These are phyloP conservation scores for Letharia lupina DNA, from an alignment of 495 filamentous ascomycete genomes.

Conservation along the genomic window DNA sequence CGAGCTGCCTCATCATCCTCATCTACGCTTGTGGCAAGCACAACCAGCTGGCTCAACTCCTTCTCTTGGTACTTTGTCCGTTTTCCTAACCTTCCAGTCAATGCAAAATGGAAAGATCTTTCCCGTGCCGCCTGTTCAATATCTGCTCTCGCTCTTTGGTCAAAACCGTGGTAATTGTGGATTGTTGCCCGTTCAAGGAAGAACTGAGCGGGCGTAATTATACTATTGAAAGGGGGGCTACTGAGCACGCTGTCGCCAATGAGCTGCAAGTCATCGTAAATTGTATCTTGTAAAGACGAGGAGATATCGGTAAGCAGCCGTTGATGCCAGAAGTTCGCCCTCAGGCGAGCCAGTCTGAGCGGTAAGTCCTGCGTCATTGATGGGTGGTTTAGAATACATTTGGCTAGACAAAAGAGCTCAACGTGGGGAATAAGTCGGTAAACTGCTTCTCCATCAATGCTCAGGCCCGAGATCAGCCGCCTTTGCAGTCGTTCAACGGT, in stretches of 20 bases:
- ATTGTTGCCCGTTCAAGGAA: slow-evolving; percentile 75
- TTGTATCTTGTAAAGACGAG: slow-evolving; percentile 49
- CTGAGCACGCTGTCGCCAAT: slow-evolving; percentile 39
- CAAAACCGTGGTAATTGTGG: slow-evolving; percentile 76
- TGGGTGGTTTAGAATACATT: slow-evolving; percentile 52
- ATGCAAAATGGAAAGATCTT: slow-evolving; percentile 67
- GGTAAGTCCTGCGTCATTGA: slow-evolving; percentile 24
- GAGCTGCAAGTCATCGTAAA: slow-evolving; percentile 43
- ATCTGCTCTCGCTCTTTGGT: slow-evolving; percentile 63
- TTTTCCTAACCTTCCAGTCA: slow-evolving; percentile 84
- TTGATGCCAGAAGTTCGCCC: slow-evolving; percentile 80
- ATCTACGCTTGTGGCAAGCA: slow-evolving; percentile 68
- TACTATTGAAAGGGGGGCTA: slow-evolving; percentile 33
- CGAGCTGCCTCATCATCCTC: slow-evolving; percentile 12
- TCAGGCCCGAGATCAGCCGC: slow-evolving; percentile 53
- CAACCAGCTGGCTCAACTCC: slow-evolving; percentile 83
- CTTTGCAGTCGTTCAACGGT: slow-evolving; percentile 33
- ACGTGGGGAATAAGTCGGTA: slow-evolving; percentile 77
- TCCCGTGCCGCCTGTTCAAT: slow-evolving; percentile 54
- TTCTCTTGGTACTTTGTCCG: slow-evolving; percentile 87
- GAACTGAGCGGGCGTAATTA: slow-evolving; percentile 43
- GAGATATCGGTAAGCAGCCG: slow-evolving; percentile 74
- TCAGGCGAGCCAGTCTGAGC: slow-evolving; percentile 38
- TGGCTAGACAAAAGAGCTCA: slow-evolving; percentile 72
- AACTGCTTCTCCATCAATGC: slow-evolving; percentile 74